Evolutionary conservation across 176 grass and related monocot species (phyloP).

Genomic region (Zea luxurians): DNA sequence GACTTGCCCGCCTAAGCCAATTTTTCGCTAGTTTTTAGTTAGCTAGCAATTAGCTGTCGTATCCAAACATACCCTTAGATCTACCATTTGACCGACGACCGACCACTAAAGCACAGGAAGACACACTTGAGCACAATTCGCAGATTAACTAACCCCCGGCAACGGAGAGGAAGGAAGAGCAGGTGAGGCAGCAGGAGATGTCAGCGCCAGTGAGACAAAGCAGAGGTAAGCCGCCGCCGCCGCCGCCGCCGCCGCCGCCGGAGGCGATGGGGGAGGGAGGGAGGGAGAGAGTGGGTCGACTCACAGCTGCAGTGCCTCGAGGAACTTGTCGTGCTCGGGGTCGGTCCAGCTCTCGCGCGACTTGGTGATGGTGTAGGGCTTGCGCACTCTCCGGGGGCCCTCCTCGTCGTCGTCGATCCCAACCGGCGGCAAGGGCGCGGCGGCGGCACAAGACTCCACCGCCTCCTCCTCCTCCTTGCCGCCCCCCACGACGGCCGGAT

Average conservation of each 20-base stretch:
- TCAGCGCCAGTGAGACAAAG: neutral
- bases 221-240: neutral
- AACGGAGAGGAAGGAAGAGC: neutral
- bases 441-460: neutral
- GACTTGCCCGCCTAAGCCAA: neutral
- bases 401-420: neutral
- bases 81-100: neutral
- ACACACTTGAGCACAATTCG: neutral
- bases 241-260: too few relatives aligned
- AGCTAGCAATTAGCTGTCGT: neutral
- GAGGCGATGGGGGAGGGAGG: neutral
- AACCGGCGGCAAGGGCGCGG: neutral
- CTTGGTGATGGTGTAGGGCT: constrained; percentile 54
- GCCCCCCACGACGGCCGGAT: neutral
- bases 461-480: neutral
- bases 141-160: neutral
- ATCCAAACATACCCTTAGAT: neutral
- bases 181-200: too few relatives aligned
- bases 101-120: neutral
- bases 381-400: constrained; percentile 23
- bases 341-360: constrained; percentile 56
- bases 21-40: neutral
- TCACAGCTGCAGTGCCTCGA: constrained; percentile 55
- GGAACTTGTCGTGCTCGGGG: constrained; percentile 58
- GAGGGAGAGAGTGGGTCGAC: neutral